Evolutionary conservation across 768 basidiomycete genomes (phyloP).

Genomic region (Boletus sensibilis): DNA sequence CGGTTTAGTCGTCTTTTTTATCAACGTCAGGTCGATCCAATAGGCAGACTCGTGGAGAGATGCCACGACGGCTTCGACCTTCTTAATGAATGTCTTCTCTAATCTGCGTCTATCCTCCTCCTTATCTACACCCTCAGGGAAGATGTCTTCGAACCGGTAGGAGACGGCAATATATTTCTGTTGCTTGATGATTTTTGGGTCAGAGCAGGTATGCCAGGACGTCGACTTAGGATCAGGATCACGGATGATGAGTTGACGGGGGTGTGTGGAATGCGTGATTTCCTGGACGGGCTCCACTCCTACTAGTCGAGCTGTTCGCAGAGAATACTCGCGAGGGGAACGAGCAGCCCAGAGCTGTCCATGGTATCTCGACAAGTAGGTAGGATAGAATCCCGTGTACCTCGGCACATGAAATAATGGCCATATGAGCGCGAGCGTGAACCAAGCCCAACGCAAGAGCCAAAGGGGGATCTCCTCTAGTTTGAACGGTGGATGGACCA

Average conservation of each 20-base stretch:
- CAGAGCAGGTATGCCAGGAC: slow-evolving; percentile 2
- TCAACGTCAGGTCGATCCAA: slow-evolving; percentile 20
- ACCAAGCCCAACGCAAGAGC: slow-evolving; percentile 18
- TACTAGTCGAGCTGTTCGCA: slow-evolving; percentile 6
- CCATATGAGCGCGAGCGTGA: slow-evolving; percentile 17
- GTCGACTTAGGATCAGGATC: not conserved
- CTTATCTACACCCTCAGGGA: not conserved
- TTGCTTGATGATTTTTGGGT: slow-evolving; percentile 2
- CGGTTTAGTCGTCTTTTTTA: not conserved
- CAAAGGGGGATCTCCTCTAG: slow-evolving; percentile 2
- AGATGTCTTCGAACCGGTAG: slow-evolving; percentile 15
- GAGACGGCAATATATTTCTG: slow-evolving; percentile 22
- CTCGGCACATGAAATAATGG: slow-evolving; percentile 1
- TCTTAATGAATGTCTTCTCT: not conserved
- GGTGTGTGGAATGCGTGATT: slow-evolving; percentile 14
- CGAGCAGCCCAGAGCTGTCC: slow-evolving; percentile 27
- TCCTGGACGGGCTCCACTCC: slow-evolving; percentile 3
- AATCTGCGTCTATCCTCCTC: not conserved
- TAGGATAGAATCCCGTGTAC: slow-evolving; percentile 9
- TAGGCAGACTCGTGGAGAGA: slow-evolving; percentile 18
- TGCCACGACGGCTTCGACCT: not conserved
- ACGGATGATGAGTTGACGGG: slow-evolving; percentile 19
- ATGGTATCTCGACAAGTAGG: slow-evolving; percentile 20
- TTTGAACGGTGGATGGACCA: not conserved
- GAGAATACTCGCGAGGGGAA: slow-evolving; percentile 22